A percentile compares a stretch with the other conserved stretches of the same genome.
phyloP scores from a whole-genome alignment of 2,329 filamentous ascomycete species.

The Pseudopithomyces chartarum region DNA sequence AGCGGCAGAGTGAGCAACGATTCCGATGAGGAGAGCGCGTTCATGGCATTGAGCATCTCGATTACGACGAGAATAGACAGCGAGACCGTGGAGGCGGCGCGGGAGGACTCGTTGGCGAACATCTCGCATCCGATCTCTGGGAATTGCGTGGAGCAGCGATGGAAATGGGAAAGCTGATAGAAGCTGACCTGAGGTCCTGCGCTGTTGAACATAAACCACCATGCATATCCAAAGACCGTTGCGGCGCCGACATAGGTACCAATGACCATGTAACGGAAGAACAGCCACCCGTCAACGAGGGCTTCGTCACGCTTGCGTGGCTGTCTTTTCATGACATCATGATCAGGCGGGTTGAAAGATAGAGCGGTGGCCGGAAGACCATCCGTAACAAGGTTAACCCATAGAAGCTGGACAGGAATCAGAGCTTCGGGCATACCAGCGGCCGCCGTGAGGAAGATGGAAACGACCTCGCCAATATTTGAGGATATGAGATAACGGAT shows the following conservation, averaged over 20 bases:
- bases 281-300: conserved; percentile 92
- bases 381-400: conserved; percentile 98
- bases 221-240: conserved; percentile 96
- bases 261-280: conserved; percentile 96
- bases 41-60: conserved; percentile 99
- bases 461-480: conserved; percentile 98
- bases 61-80: conserved; percentile 92
- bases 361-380: conserved; percentile 94
- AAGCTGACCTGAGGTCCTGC: conserved; percentile 91
- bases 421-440: conserved; percentile 97
- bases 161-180: conserved; percentile 88
- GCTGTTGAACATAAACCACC: conserved; percentile 98
- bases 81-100: conserved; percentile 90
- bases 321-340: conserved; percentile 94
- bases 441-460: conserved; percentile 96
- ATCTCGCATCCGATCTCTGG: conserved; percentile 90
- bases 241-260: conserved; percentile 93
- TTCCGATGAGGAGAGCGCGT: conserved; percentile 93
- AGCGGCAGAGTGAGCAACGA: conserved; percentile 89
- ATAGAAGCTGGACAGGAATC: conserved; percentile 94
- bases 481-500: conserved; percentile 99
- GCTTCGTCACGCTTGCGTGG: conserved; percentile 91
- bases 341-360: conserved; percentile 97
- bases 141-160: conserved; percentile 85
- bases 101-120: conserved; percentile 84